Base-by-base conservation (phyloP, 2,329 filamentous ascomycete genomes). In the Hypoxylon sp. region DNA sequence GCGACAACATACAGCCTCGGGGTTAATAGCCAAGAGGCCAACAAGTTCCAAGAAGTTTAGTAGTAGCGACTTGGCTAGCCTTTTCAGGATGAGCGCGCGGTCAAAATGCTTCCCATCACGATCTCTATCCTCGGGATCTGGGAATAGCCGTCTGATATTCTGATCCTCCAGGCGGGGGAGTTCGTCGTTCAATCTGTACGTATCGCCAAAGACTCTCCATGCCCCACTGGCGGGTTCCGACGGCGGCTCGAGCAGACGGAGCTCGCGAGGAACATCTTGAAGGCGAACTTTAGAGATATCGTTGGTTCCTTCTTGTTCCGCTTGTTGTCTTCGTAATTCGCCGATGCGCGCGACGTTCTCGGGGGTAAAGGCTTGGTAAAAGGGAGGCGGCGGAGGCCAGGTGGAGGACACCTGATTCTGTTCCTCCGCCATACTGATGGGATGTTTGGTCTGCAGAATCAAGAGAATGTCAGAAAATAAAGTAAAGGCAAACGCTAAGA, bases 31-130 rank as follows among this genome's bases (percentile, higher is more conserved):
- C 49, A 95, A 76, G 9, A 89, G 76, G 16, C 91, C 90, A 0
- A 88, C 76, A 4, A 97, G 81, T 66, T 96, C 91, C 32, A 97
- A 79, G 67, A 95, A 97, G 68, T 93, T 95, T 32, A 97, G 78
- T 0, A 97, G 78, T 1, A 96, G 77, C 3, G 89, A 93, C 67
- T 96, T 95, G 55, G 89, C 84, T 20, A 97, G 81, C 40, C 86
- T 82, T 63, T 91, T 88, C 2, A 94, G 83, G 67, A 90, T 80
- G 58, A 86, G 78, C 2, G 83, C 83, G 32, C 83, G 81, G 66
- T 88, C 82, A 52, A 81, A 77, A 67, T 86, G 79, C 51, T 79
- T 80, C 51, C 73, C 75, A 52, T 82, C 78, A 19, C 74, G 75
- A 51, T 76, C 76, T 16, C 72, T 69, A 57, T 73, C 69, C 25